A percentile compares a stretch with the other conserved stretches of the same genome.
Evolutionary conservation across 179 eudicot genomes (phyloP).

Genomic region (Actinidia arguta): DNA sequence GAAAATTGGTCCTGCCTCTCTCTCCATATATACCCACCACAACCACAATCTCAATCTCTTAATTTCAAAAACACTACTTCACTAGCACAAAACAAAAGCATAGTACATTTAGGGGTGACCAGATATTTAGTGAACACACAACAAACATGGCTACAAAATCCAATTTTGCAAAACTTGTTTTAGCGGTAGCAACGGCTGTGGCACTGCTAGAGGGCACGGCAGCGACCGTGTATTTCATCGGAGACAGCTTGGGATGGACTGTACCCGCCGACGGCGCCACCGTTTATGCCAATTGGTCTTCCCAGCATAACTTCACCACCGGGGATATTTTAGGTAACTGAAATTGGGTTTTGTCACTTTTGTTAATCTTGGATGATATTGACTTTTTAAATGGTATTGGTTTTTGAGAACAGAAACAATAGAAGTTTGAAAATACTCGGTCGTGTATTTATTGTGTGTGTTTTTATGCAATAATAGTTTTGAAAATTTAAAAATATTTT

Average conservation of each 20-base stretch:
- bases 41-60: background rate
- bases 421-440: background rate
- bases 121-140: background rate
- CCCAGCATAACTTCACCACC: constrained; percentile 22
- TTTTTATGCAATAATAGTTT: no score
- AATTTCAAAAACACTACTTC: background rate
- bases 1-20: background rate
- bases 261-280: constrained; percentile 24
- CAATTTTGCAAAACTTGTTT: background rate
- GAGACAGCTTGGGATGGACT: constrained; percentile 42
- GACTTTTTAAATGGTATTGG: background rate
- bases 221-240: constrained; percentile 35
- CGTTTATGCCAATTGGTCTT: constrained; percentile 45
- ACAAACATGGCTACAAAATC: background rate
- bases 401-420: background rate
- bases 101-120: background rate
- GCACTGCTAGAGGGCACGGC: background rate
- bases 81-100: background rate
- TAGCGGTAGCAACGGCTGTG: background rate
- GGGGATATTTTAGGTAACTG: constrained; percentile 28
- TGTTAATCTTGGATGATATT: background rate
- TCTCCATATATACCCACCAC: background rate
- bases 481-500: no score
- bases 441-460: no score
- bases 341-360: no score